These are phyloP conservation scores for Exobasidium cylindrosporum DNA, from an alignment of 1,284 basidiomycete genomes.

Conservation along the genomic window DNA sequence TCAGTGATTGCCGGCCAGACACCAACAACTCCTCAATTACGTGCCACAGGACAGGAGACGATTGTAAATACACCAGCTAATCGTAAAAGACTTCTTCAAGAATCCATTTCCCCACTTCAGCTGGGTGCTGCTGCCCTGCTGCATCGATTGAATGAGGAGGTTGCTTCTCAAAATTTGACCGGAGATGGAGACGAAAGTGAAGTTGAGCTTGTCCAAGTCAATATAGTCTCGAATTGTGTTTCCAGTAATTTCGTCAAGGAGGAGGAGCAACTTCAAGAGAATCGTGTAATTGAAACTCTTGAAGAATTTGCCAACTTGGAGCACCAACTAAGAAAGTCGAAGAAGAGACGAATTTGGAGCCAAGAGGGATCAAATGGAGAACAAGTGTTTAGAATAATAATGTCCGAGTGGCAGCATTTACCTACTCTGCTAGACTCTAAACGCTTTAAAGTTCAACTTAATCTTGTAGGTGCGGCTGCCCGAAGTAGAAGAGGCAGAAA, in stretches of 20 bases:
- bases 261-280: neutral
- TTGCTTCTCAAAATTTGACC: neutral
- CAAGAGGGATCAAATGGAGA: neutral
- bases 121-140: neutral
- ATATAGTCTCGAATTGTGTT: neutral
- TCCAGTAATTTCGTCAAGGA: neutral
- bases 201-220: neutral
- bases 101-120: constrained; percentile 1
- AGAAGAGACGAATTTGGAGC: neutral
- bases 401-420: neutral
- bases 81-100: neutral
- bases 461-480: neutral
- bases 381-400: neutral
- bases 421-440: neutral
- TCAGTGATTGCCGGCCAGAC: neutral
- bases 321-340: neutral
- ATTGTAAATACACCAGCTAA: neutral
- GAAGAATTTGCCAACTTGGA: neutral
- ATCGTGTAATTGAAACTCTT: neutral
- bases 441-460: neutral
- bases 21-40: neutral
- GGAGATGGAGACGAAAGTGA: neutral
- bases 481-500: neutral
- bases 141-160: neutral
- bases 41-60: neutral